Evolutionary conservation across 1,139 yeast genomes (phyloP).

Genomic region (Saccharomyces hybrid): DNA sequence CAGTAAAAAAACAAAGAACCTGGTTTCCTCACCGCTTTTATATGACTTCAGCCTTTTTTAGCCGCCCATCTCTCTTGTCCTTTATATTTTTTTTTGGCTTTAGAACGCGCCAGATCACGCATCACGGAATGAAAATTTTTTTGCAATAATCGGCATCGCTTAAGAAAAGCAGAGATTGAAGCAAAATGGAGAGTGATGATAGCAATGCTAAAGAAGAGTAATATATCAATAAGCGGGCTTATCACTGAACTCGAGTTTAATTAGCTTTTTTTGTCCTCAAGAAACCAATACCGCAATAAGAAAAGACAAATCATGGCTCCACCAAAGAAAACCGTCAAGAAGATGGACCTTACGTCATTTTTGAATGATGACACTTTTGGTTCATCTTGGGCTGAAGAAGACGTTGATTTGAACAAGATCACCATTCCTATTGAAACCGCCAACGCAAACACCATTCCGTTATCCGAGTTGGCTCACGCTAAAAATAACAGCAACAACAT

Average conservation of each 20-base stretch:
- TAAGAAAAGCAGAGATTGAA: not conserved
- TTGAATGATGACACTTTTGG: slow-evolving; percentile 44
- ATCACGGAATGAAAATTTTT: not conserved
- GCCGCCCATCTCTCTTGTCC: not conserved
- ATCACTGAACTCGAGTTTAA: not conserved
- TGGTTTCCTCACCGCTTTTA: not conserved
- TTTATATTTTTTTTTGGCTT: not conserved
- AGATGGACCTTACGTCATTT: slow-evolving; percentile 49
- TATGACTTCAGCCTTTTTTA: not conserved
- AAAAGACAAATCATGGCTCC: slow-evolving; percentile 36
- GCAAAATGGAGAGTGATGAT: not conserved
- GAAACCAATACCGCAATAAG: not conserved
- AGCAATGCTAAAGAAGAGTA: not conserved
- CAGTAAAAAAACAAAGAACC: not conserved
- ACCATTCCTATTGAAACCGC: slow-evolving; percentile 41
- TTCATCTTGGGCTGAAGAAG: slow-evolving; percentile 76
- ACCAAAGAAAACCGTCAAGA: slow-evolving; percentile 45
- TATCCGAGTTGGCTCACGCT: slow-evolving; percentile 26
- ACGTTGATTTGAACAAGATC: slow-evolving; percentile 59
- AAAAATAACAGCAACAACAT: slow-evolving; percentile 4
- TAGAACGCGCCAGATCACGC: not conserved
- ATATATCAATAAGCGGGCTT: not conserved
- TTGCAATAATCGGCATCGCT: not conserved
- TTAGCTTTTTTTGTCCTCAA: not conserved
- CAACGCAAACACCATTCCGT: slow-evolving; percentile 27